phyloP scores from a whole-genome alignment of 768 basidiomycete genomes.

The Trametes coccinea region DNA sequence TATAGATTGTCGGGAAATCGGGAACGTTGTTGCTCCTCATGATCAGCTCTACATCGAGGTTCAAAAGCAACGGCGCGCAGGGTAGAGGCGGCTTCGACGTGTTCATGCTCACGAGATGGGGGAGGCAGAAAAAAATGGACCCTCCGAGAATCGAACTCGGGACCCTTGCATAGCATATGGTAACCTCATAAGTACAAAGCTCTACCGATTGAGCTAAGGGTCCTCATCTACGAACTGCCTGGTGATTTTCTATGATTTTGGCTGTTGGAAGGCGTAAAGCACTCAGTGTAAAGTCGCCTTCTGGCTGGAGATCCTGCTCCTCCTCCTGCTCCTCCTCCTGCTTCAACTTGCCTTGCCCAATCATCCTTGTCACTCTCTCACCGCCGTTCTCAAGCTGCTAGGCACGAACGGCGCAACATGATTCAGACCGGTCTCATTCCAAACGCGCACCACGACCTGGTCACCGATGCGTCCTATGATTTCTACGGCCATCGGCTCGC shows the following conservation, averaged over 20 bases:
- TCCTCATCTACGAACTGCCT: conserved; percentile 22
- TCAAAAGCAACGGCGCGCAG: neutral
- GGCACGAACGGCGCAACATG: conserved; percentile 39
- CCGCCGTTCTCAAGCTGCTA: too few species aligned
- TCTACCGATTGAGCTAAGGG: conserved; percentile 66
- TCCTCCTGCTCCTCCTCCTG: neutral
- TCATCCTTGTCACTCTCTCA: too few species aligned
- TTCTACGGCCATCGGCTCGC: conserved; percentile 85
- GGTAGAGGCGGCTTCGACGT: neutral
- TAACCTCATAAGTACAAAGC: conserved; percentile 64
- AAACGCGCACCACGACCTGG: conserved; percentile 76
- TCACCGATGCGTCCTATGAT: conserved; percentile 87
- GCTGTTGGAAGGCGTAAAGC: too few species aligned
- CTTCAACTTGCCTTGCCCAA: too few species aligned
- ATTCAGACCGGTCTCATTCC: conserved; percentile 80
- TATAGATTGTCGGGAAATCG: too few species aligned
- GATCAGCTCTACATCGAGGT: too few species aligned
- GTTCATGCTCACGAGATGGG: neutral
- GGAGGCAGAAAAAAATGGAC: conserved; percentile 37
- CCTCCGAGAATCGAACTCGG: conserved; percentile 66
- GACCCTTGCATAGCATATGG: conserved; percentile 53
- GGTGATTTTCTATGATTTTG: neutral
- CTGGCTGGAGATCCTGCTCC: too few species aligned
- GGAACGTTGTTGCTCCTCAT: too few species aligned
- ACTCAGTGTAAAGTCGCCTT: neutral